Base-by-base conservation (phyloP, 805 yeast genomes). In the Lachancea thermotolerans region DNA sequence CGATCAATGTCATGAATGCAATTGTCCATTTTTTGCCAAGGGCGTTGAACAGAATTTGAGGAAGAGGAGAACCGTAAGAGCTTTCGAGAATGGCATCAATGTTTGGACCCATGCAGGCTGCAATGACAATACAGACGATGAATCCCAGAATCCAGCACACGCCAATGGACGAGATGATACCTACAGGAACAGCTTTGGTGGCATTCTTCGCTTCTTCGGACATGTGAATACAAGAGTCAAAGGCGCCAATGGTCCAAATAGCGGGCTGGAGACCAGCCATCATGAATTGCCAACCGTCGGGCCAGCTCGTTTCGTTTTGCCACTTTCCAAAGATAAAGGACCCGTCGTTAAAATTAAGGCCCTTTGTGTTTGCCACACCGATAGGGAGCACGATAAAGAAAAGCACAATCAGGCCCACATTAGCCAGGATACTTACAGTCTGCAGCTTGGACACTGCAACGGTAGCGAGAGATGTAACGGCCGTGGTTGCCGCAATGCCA, bases 221-320 rank as follows among this genome's bases (percentile, higher is more conserved):
- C 80, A 81, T 77, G 65, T 82, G 88, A 42, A 82, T 77, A 55
- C 82, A 77, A 6, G 83, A 74, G 59, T 82, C 88, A 58, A 80
- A 81, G 0, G 84, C 81, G 28, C 85, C 83, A 60, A 82, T 79
- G 17, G 85, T 79, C 89, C 90, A 82, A 46, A 81, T 74, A 2
- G 79, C 77, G 0, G 86, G 78, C 76, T 79, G 72, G 71, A 79
- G 74, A 10, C 74, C 68, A 42, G 62, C 62, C 55, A 78, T 64
- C 48, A 72, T 58, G 46, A 69, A 53, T 69, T 78, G 70, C 79
- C 81, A 78, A 18, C 84, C 84, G 35, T 60, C 62, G 5, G 79
- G 71, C 79, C 84, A 81, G 17, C 68, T 70, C 14, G 78, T 66
- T 37, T 57, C 57, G 56, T 78, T 78, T 21, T 70, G 65, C 44